Evolutionary conservation across 2,329 filamentous ascomycete species (phyloP), one percentile per base, ranked within the genome.

Genomic region (Cladosporium sp.): DNA sequence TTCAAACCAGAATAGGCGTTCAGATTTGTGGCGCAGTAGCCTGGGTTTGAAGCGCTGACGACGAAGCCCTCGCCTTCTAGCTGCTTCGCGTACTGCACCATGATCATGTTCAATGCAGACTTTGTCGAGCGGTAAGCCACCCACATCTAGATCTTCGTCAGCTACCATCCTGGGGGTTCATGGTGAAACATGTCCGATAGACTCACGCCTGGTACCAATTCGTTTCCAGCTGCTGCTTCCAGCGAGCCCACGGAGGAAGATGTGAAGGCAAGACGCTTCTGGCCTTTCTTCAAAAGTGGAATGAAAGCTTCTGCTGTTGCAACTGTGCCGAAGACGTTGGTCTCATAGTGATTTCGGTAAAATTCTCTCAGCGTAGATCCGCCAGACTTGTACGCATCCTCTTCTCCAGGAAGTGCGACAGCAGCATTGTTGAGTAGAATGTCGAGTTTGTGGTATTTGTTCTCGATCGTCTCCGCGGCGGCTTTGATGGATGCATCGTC

Each of bases 301-400:
- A 71, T 59, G 57, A 77, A 74, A 0, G 68, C 67, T 5, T 69
- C 62, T 0, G 77, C 78, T 6, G 77, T 60, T 22, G 75, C 69
- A 17, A 77, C 70, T 0, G 77, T 75, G 10, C 80, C 77, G 0
- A 79, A 68, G 6, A 80, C 76, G 62, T 84, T 84, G 62, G 64
- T 60, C 32, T 75, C 71, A 60, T 70, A 73, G 3, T 64, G 52
- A 25, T 62, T 61, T 28, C 69, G 54, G 61, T 64, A 73, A 34
- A 64, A 64, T 48, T 66, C 64, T 44, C 71, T 67, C 10, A 71
- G 64, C 0, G 63, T 62, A 9, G 61, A 58, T 9, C 65, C 58
- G 9, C 65, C 64, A 2, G 57, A 42, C 12, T 42, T 55, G 25
- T 34, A 25, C 3, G 39, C 47, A 12, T 37, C 28, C 15, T 47